Evolutionary conservation across 73 alveolate genomes (phyloP).

Genomic region (Uronychia setigera): DNA sequence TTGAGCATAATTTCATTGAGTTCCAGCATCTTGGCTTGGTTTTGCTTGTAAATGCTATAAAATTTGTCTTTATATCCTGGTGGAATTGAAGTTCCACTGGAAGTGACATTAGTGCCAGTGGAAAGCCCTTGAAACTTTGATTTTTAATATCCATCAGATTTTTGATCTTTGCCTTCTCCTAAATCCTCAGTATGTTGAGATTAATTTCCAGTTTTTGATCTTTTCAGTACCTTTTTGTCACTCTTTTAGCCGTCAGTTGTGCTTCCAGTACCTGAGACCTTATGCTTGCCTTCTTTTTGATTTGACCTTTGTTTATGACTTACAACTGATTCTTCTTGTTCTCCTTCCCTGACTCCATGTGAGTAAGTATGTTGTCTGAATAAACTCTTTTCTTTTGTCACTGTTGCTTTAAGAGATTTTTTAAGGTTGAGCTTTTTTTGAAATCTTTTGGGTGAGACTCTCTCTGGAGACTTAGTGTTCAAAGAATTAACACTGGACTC

Average conservation of each 20-base stretch:
- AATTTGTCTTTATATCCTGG: neutral
- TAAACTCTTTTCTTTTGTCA: neutral
- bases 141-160: neutral
- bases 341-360: neutral
- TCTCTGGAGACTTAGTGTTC: neutral
- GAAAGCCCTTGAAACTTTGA: neutral
- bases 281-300: too few relatives aligned
- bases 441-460: too few relatives aligned
- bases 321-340: neutral
- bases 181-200: neutral
- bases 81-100: too few relatives aligned
- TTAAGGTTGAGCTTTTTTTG: too few relatives aligned
- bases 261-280: neutral
- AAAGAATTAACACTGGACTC: neutral
- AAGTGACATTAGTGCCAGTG: too few relatives aligned
- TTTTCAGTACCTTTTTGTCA: too few relatives aligned
- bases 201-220: neutral
- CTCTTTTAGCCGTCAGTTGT: too few relatives aligned
- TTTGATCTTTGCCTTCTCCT: neutral
- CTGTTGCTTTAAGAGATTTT: neutral
- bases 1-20: neutral
- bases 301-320: too few relatives aligned
- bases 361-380: neutral
- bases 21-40: neutral
- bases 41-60: neutral